phyloP scores from a whole-genome alignment of 2,329 filamentous ascomycete genomes.

The Hansfordia pulvinata region DNA sequence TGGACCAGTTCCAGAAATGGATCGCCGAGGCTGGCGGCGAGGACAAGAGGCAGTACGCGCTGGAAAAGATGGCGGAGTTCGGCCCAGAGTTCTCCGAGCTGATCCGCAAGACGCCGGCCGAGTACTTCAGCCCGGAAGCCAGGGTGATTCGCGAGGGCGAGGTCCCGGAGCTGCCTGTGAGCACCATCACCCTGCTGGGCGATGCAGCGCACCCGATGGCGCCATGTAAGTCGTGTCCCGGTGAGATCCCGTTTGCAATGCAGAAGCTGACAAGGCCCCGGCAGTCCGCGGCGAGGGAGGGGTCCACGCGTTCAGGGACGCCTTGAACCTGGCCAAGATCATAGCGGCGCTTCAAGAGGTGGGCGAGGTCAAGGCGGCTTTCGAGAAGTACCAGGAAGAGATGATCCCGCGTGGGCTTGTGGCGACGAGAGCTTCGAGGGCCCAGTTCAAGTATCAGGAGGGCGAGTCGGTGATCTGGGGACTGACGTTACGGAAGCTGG shows the following conservation, averaged over 20 bases:
- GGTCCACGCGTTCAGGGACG: not conserved
- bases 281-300: conserved; percentile 1
- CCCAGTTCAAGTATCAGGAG: no score
- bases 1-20: conserved; percentile 19
- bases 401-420: no score
- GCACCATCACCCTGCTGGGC: conserved; percentile 1
- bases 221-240: not conserved
- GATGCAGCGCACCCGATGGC: conserved; percentile 1
- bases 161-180: not conserved
- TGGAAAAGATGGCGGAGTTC: not conserved
- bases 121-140: not conserved
- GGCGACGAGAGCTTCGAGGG: no score
- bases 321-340: not conserved
- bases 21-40: conserved; percentile 3
- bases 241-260: not conserved
- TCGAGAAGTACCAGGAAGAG: conserved; percentile 1
- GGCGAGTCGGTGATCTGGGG: no score
- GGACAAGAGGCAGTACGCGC: not conserved
- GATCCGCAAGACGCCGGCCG: not conserved
- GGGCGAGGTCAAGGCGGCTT: not conserved
- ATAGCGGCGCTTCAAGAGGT: not conserved
- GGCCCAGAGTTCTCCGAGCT: not conserved
- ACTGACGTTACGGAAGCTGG: no score
- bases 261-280: not conserved
- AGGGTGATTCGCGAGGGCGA: not conserved